Evolutionary conservation across 768 basidiomycete genomes (phyloP).

Genomic region (Rhodosporidiobolus sp.): DNA sequence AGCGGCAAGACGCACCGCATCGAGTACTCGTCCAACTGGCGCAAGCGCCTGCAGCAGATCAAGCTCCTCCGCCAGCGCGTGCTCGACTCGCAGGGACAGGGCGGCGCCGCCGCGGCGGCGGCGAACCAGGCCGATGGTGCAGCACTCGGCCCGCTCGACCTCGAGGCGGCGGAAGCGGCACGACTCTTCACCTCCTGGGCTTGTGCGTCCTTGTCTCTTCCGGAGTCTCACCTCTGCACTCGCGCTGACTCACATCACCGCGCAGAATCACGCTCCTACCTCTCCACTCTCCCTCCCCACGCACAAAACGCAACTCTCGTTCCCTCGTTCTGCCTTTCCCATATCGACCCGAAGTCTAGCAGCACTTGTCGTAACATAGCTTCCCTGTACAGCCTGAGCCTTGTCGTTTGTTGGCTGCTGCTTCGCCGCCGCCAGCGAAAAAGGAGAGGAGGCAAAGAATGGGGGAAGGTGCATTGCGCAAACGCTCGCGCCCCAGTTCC

Average conservation of each 20-base stretch:
- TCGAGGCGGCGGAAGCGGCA: slow-evolving; percentile 32
- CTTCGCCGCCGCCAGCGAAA: too few species aligned
- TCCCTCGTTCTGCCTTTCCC: background rate
- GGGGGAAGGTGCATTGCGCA: too few species aligned
- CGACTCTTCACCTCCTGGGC: slow-evolving; percentile 33
- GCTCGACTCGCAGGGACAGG: slow-evolving; percentile 7
- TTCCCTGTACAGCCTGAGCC: too few species aligned
- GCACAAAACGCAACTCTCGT: background rate
- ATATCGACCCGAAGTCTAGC: background rate
- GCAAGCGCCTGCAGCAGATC: slow-evolving; percentile 39
- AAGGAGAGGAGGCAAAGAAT: too few species aligned
- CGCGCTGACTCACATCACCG: background rate
- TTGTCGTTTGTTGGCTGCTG: too few species aligned
- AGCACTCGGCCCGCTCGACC: slow-evolving; percentile 14
- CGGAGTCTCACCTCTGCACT: background rate
- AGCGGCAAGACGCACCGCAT: slow-evolving; percentile 21
- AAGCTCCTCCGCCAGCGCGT: slow-evolving; percentile 32
- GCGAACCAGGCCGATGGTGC: background rate
- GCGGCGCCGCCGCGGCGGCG: background rate
- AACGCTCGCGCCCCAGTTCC: too few species aligned
- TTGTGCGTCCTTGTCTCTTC: background rate
- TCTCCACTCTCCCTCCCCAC: background rate
- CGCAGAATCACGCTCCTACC: background rate
- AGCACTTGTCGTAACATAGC: slow-evolving; percentile 7
- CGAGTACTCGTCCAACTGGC: slow-evolving; percentile 41